Evolutionary conservation across 2,329 filamentous ascomycete species (phyloP).

Genomic region (Colletotrichum sp.): DNA sequence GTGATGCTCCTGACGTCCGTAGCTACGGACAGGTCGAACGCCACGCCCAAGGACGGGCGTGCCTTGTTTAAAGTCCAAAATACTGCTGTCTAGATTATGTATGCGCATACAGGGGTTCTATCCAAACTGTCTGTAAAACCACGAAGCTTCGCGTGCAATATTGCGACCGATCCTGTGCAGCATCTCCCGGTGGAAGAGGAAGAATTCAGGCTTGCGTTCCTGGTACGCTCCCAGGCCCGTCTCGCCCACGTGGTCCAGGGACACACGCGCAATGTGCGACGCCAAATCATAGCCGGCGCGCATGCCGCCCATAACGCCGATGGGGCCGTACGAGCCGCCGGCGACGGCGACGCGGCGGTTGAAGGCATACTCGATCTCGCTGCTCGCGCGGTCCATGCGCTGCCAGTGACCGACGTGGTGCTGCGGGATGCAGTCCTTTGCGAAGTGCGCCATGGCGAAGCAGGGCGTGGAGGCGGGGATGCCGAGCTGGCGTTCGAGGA

Average conservation of each 20-base stretch:
- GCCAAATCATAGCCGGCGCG: conserved; percentile 55
- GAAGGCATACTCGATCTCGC: conserved; percentile 60
- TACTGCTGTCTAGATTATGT: background rate
- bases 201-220: background rate
- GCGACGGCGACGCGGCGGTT: conserved; percentile 68
- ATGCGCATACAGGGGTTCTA: background rate
- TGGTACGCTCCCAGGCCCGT: conserved; percentile 37
- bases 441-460: conserved; percentile 63
- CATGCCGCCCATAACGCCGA: conserved; percentile 57
- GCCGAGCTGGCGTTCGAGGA: conserved; percentile 76
- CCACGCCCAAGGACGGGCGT: background rate
- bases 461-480: conserved; percentile 66
- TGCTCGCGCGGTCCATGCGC: conserved; percentile 62
- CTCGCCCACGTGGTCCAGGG: conserved; percentile 28
- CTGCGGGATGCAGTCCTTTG: conserved; percentile 84
- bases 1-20: background rate
- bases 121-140: background rate
- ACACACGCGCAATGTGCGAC: conserved; percentile 34
- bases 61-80: background rate
- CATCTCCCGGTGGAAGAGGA: background rate
- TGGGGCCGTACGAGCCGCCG: conserved; percentile 57
- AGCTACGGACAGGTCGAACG: background rate
- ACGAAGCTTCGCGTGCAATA: background rate
- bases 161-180: background rate
- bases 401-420: conserved; percentile 79